Conservation (phyloP, 805 yeast genomes). For the Wickerhamomyces queroliae region DNA sequence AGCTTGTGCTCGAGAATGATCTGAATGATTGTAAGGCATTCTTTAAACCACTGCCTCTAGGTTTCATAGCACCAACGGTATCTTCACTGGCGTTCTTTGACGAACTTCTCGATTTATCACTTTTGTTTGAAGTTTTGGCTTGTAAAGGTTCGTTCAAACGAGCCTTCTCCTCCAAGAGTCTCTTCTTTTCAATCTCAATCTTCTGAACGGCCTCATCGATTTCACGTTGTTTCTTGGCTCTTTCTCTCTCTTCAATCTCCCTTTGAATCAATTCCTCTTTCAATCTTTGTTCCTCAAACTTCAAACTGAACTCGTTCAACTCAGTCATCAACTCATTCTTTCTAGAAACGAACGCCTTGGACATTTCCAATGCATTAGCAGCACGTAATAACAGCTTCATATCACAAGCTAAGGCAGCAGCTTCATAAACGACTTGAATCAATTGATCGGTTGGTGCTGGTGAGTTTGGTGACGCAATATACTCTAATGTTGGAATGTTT, state of each 20-base stretch:
- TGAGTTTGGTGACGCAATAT: slow-evolving; percentile 48
- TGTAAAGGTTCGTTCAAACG: background rate
- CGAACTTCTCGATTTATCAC: too few species aligned
- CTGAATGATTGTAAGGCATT: slow-evolving; percentile 6
- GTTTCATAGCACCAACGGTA: background rate
- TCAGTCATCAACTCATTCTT: slow-evolving; percentile 16
- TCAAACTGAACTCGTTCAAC: slow-evolving; percentile 7
- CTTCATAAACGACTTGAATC: slow-evolving; percentile 55
- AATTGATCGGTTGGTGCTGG: slow-evolving; percentile 50
- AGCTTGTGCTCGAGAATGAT: slow-evolving; percentile 4
- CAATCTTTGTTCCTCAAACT: slow-evolving; percentile 1
- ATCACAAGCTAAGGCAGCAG: slow-evolving; percentile 57
- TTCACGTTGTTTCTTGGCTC: slow-evolving; percentile 1
- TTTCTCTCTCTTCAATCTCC: slow-evolving; percentile 1
- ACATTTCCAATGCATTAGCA: slow-evolving; percentile 47
- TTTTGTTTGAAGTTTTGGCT: background rate
- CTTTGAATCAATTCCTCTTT: background rate
- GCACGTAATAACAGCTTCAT: slow-evolving; percentile 56
- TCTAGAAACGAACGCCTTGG: slow-evolving; percentile 29
- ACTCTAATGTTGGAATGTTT: slow-evolving; percentile 44
- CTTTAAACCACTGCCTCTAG: slow-evolving; percentile 4
- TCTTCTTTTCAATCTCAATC: background rate
- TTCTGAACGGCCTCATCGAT: background rate
- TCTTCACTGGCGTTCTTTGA: background rate
- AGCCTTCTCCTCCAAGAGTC: background rate